Evolutionary conservation across 2,329 filamentous ascomycete species (phyloP), one percentile per base, ranked within the genome.

Genomic region (Aspergillaceae sp.): DNA sequence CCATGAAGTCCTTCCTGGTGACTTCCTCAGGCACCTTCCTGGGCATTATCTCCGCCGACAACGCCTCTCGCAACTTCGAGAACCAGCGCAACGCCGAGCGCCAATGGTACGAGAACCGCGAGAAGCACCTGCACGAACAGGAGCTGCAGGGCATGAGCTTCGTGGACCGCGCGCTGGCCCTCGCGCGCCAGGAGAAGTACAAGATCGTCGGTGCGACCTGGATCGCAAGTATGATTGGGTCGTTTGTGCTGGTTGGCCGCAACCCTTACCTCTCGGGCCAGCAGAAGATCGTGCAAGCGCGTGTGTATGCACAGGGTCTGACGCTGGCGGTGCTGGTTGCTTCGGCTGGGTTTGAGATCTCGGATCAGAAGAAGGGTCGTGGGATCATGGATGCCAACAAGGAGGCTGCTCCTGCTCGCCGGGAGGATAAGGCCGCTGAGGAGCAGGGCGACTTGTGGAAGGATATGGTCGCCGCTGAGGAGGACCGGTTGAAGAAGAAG

Each of bases 401-500:
- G 84, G 64, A 94, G 19, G 26, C 11, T 38, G 36, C 36, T 6
- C 11, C 36, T 7, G 19, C 11, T 38, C 6, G 30, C 5, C 5
- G 8, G 30, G 86, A 91, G 67, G 86, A 86, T 44, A 76, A 87
- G 55, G 87, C 94, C 78, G 91, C 90, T 80, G 77, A 86, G 52
- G 92, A 94, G 66, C 87, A 88, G 40, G 87, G 94, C 72, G 90
- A 97, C 68, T 77, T 96, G 59, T 98, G 92, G 92, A 92, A 69
- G 62, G 71, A 74, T 43, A 74, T 74, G 72, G 70, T 74, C 49
- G 69, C 66, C 44, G 67, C 66, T 4, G 69, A 74, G 56, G 72
- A 74, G 57, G 50, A 69, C 46, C 61, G 71, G 36, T 54, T 74
- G 47, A 72, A 70, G 56, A 57, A 61, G 11, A 65, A 68, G 49